phyloP scores from a whole-genome alignment of 2,329 filamentous ascomycete genomes.

The Aaosphaeria pasadenensis region DNA sequence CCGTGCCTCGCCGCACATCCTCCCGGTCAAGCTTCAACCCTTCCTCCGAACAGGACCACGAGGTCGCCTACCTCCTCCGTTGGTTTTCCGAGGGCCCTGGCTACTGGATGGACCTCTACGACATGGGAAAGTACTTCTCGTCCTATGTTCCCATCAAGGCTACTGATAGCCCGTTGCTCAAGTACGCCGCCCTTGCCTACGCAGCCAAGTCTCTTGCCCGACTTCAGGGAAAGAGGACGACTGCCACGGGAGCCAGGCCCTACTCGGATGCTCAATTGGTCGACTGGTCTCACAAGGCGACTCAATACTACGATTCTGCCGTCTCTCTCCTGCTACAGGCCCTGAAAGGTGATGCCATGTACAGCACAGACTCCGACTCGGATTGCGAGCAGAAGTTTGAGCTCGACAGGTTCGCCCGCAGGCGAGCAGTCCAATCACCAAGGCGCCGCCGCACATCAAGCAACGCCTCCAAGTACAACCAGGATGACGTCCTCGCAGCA shows the following conservation, averaged over 20 bases:
- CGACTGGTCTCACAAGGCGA: constrained; percentile 60
- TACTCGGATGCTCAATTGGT: constrained; percentile 48
- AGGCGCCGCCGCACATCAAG: constrained; percentile 45
- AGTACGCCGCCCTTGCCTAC: constrained; percentile 58
- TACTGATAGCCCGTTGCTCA: constrained; percentile 47
- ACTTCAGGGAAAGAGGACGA: constrained; percentile 51
- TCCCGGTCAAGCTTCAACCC: constrained; percentile 17
- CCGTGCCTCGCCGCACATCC: constrained; percentile 20
- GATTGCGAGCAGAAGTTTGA: constrained; percentile 19
- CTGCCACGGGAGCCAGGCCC: constrained; percentile 51
- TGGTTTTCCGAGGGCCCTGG: constrained; percentile 60
- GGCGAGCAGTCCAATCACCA: constrained; percentile 13
- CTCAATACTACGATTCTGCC: constrained; percentile 59
- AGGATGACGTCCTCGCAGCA: constrained; percentile 62
- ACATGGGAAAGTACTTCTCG: constrained; percentile 58
- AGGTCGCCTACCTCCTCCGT: constrained; percentile 58
- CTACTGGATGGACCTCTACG: constrained; percentile 59
- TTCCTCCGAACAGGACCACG: constrained; percentile 45
- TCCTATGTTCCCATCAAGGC: constrained; percentile 59
- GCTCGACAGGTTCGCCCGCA: constrained; percentile 5
- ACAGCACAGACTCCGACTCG: constrained; percentile 23
- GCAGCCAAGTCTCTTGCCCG: constrained; percentile 60
- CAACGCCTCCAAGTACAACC: constrained; percentile 41
- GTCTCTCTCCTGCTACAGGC: constrained; percentile 47
- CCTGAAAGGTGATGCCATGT: constrained; percentile 30